Base-by-base conservation (phyloP, 306 rosid genomes). In the barrel medic (Medicago truncatula) region DNA sequence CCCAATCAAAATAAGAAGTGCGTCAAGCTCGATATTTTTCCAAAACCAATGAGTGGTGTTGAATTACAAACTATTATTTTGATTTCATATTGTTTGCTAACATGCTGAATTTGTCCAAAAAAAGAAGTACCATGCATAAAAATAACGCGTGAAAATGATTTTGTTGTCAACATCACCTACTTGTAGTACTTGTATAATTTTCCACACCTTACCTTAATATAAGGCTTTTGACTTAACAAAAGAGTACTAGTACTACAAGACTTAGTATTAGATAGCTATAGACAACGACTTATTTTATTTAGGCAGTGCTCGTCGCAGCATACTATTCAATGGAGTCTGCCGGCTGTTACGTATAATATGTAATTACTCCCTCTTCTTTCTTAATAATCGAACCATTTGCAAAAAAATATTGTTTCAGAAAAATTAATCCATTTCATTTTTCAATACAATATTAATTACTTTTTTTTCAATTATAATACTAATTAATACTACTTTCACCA, bases 301-400 rank as follows among this genome's bases (percentile, higher is more conserved):
- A 15, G 34, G 44, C 5, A 14, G 1, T 61, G 39, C 16, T 28
- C 16, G 56, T 9, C 3, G 34, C 12, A 3, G 38, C 21, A 28
- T 62, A 25, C 43, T 3, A 28, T 28, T 81, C 78, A 76, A 76
- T 11, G 38, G 78, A 54, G 78, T 46, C 47, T 39, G 85, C 78
- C 49, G 67, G 36, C 44, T 34, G 69, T 18, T 25, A 25, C 28
- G 28, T 25, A 28, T 28, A 28, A 4, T 28, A 28, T 0, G 31
- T 28, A n/a, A n/a, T n/a, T n/a, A n/a, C n/a, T n/a, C n/a, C n/a
- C n/a, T n/a, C n/a, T n/a, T n/a, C n/a, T n/a, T n/a, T n/a, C n/a
- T n/a, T n/a, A n/a, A n/a, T n/a, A n/a, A n/a, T n/a, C n/a, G n/a
- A n/a, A n/a, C n/a, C n/a, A n/a, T n/a, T n/a, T n/a, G n/a, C n/a